Conservation (phyloP, 768 basidiomycete species). For the Tylopilus rubrobrunneus region DNA sequence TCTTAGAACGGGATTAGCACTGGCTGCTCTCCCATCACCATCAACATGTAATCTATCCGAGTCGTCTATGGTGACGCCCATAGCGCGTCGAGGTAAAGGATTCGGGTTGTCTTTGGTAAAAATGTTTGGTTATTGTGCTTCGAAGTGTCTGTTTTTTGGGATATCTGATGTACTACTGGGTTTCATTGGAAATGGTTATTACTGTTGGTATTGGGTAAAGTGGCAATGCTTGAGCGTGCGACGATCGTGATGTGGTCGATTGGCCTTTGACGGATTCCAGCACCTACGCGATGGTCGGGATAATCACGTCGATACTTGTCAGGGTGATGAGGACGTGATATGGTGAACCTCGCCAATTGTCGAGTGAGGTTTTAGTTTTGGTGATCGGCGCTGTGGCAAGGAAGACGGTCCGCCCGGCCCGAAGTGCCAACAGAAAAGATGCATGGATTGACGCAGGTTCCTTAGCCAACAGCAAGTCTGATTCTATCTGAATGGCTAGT, state of each 20-base stretch:
- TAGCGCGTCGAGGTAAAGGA: background rate
- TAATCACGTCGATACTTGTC: background rate
- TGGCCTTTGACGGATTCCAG: background rate
- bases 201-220: background rate
- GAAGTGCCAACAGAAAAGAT: no score
- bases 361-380: no score
- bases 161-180: background rate
- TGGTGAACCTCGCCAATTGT: no score
- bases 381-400: no score
- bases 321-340: no score
- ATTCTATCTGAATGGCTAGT: no score
- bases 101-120: background rate
- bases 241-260: background rate
- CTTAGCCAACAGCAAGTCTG: no score
- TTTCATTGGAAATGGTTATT: background rate
- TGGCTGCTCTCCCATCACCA: slow-evolving; percentile 1
- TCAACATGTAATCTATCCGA: background rate
- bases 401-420: no score
- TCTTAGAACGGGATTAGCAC: background rate
- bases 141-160: no score
- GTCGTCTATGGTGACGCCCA: background rate
- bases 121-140: no score
- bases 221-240: no score
- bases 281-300: background rate
- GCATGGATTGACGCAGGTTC: no score